phyloP scores from a whole-genome alignment of 2,329 filamentous ascomycete genomes.

The Didymella exigua region DNA sequence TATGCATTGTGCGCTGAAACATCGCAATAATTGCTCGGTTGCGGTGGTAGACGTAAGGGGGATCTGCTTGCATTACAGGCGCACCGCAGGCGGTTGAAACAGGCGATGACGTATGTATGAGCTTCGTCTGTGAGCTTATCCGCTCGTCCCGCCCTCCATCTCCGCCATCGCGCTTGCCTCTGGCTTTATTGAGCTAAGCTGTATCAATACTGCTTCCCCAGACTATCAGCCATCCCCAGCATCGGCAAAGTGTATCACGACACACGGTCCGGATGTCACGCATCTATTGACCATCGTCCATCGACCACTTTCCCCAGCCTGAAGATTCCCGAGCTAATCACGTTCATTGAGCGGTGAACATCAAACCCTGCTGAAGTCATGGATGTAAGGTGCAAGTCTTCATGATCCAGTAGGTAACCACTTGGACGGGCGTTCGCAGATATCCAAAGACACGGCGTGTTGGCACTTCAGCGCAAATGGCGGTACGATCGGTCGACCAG shows the following conservation, averaged over 20 bases:
- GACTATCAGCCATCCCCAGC: slow-evolving; percentile 4
- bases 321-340: background rate
- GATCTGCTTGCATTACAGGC: slow-evolving; percentile 1
- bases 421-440: background rate
- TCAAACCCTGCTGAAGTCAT: background rate
- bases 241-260: slow-evolving; percentile 5
- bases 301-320: background rate
- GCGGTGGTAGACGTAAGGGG: slow-evolving; percentile 1
- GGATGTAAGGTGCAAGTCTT: background rate
- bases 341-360: background rate
- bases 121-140: slow-evolving; percentile 6
- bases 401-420: background rate
- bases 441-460: background rate
- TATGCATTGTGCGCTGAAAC: slow-evolving; percentile 13
- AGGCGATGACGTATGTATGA: slow-evolving; percentile 12
- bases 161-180: slow-evolving; percentile 10
- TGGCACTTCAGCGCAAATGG: background rate
- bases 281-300: background rate
- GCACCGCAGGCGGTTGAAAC: background rate
- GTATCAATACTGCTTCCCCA: slow-evolving; percentile 10
- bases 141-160: slow-evolving; percentile 8
- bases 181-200: slow-evolving; percentile 7
- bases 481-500: slow-evolving; percentile 3
- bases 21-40: slow-evolving; percentile 1
- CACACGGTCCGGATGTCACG: background rate